These are phyloP conservation scores for Heracleum sosnowskyi DNA, from an alignment of 129 eudicot genomes.

Conservation along the genomic window DNA sequence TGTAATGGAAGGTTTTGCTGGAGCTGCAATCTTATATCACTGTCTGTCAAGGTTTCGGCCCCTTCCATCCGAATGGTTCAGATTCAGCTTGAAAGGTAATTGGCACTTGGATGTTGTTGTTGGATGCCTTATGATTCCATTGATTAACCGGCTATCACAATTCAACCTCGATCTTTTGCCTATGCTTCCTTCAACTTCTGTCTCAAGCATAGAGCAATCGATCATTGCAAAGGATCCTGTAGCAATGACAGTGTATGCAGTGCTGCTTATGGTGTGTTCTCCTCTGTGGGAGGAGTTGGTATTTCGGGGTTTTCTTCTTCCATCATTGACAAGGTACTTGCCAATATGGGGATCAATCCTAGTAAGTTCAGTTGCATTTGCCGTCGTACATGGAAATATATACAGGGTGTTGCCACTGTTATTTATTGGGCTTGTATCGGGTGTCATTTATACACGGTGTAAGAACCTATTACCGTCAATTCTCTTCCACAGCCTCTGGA, in stretches of 20 bases:
- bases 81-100: conserved; percentile 38
- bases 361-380: conserved; percentile 52
- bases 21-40: conserved; percentile 44
- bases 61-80: conserved; percentile 56
- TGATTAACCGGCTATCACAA: conserved; percentile 46
- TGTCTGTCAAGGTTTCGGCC: conserved; percentile 51
- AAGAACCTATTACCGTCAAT: conserved; percentile 50
- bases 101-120: conserved; percentile 48
- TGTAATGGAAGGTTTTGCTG: conserved; percentile 46
- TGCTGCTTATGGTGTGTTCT: conserved; percentile 49
- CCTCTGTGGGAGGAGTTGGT: conserved; percentile 60
- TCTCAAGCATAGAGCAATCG: conserved; percentile 51
- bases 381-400: conserved; percentile 48
- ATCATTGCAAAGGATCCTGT: conserved; percentile 52
- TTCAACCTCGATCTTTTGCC: conserved; percentile 45
- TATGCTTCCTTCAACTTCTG: conserved; percentile 42
- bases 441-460: conserved; percentile 39
- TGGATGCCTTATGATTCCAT: conserved; percentile 58
- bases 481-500: conserved; percentile 58
- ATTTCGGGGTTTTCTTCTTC: conserved; percentile 57
- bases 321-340: conserved; percentile 55
- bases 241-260: conserved; percentile 42
- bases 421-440: conserved; percentile 51
- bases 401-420: conserved; percentile 45
- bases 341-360: conserved; percentile 54